phyloP scores from a whole-genome alignment of 129 eudicot genomes.

The Escallonia rubra region DNA sequence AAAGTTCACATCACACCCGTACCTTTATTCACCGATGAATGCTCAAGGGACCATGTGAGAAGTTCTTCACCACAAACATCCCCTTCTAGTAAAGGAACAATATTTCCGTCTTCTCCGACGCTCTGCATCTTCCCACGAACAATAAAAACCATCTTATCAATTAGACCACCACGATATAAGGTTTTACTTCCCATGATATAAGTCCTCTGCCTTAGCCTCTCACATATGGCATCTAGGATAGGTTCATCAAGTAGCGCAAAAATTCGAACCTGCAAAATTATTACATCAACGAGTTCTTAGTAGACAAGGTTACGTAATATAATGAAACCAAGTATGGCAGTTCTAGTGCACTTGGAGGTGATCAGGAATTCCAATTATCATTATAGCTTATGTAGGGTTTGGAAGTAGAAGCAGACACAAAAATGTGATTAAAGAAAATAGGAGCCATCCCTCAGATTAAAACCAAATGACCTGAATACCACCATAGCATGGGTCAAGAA shows the following conservation, averaged over 20 bases:
- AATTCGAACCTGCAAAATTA: conserved; percentile 52
- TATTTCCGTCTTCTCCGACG: conserved; percentile 48
- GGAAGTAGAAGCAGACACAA: too few species aligned
- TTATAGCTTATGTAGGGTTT: too few species aligned
- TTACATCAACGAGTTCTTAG: too few species aligned
- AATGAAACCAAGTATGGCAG: too few species aligned
- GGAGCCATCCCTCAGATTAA: too few species aligned
- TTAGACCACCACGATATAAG: conserved; percentile 38
- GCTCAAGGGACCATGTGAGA: conserved; percentile 80
- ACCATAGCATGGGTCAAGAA: too few species aligned
- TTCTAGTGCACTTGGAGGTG: too few species aligned
- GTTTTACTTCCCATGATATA: conserved; percentile 68
- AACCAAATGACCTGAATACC: too few species aligned
- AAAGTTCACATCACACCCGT: background rate
- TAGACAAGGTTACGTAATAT: too few species aligned
- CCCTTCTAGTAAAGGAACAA: conserved; percentile 46
- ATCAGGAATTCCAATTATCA: too few species aligned
- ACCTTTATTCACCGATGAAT: conserved; percentile 59
- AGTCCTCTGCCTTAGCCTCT: conserved; percentile 59
- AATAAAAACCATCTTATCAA: conserved; percentile 75
- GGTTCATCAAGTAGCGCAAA: conserved; percentile 62
- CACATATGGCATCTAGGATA: conserved; percentile 66
- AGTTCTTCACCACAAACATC: conserved; percentile 93
- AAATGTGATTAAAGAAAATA: too few species aligned
- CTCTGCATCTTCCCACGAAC: conserved; percentile 71